Evolutionary conservation across 2,329 filamentous ascomycete genomes (phyloP).

Genomic region (Aurifilum marmelostoma): DNA sequence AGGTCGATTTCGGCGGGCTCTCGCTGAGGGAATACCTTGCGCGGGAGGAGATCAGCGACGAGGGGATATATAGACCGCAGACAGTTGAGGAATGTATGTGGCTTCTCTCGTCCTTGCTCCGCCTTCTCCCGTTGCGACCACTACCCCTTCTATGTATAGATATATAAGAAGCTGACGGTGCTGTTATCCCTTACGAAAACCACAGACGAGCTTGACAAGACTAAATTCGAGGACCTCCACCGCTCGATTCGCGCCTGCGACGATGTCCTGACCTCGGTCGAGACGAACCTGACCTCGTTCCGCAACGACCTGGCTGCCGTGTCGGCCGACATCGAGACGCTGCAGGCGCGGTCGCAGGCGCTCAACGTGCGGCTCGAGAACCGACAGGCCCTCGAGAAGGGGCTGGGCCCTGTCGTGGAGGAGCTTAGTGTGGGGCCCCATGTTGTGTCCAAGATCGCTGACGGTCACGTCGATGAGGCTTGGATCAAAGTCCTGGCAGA

Average conservation of each 20-base stretch:
- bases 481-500: slow-evolving; percentile 86
- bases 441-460: slow-evolving; percentile 81
- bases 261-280: slow-evolving; percentile 89
- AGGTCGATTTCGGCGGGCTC: slow-evolving; percentile 78
- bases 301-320: slow-evolving; percentile 90
- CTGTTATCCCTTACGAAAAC: slow-evolving; percentile 9
- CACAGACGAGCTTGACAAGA: slow-evolving; percentile 77
- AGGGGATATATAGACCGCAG: slow-evolving; percentile 55
- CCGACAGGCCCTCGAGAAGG: slow-evolving; percentile 84
- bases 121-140: slow-evolving; percentile 34
- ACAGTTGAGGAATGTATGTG: slow-evolving; percentile 72
- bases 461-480: slow-evolving; percentile 85
- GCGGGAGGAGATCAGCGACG: slow-evolving; percentile 36
- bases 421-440: slow-evolving; percentile 86
- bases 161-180: slow-evolving; percentile 1
- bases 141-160: slow-evolving; percentile 11
- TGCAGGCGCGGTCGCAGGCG: slow-evolving; percentile 83
- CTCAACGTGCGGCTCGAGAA: slow-evolving; percentile 87
- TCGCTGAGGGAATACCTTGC: slow-evolving; percentile 73
- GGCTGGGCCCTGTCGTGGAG: slow-evolving; percentile 86
- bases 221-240: slow-evolving; percentile 88
- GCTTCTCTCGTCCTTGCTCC: not conserved
- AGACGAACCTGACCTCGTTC: slow-evolving; percentile 89
- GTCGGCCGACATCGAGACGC: slow-evolving; percentile 90
- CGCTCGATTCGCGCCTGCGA: slow-evolving; percentile 88